Percentiles rank a stretch among this genome's conserved stretches.
Conservation (phyloP, 2,329 filamentous ascomycete genomes). For the Sclerotinia minor region DNA sequence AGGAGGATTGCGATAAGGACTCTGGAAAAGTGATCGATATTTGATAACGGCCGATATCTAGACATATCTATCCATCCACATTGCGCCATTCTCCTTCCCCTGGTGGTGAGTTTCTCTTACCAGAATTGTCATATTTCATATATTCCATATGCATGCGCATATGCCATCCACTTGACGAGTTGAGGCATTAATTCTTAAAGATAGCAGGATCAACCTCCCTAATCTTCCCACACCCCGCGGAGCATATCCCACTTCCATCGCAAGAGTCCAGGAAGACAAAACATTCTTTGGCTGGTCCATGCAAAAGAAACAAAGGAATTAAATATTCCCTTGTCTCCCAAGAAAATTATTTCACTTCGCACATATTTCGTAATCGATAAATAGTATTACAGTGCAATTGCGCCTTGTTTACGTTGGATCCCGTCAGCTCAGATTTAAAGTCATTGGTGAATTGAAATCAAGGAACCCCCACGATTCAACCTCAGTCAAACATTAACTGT, state of each 20-base stretch:
- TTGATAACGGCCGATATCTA: neutral
- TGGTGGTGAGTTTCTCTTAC: neutral
- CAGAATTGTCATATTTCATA: conserved; percentile 1
- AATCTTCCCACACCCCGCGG: too few relatives aligned
- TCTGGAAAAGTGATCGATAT: neutral
- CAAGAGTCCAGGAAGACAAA: conserved; percentile 12
- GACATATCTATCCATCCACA: neutral
- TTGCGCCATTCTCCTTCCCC: neutral
- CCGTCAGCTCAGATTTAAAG: conserved; percentile 10
- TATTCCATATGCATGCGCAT: neutral
- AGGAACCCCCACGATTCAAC: neutral
- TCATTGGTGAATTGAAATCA: conserved; percentile 15
- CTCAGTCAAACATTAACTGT: conserved; percentile 9
- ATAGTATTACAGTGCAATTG: neutral
- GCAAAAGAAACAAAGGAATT: conserved; percentile 9
- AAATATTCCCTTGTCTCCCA: conserved; percentile 5
- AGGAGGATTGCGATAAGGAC: conserved; percentile 15
- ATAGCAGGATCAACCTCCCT: conserved; percentile 9
- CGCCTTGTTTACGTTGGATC: neutral
- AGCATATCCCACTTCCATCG: neutral
- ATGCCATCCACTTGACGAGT: neutral
- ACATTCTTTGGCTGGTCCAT: neutral
- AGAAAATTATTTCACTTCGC: conserved; percentile 12
- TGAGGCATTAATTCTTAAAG: conserved; percentile 1
- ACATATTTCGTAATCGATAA: neutral